A percentile compares a stretch with the other conserved stretches of the same genome.
Conservation (phyloP, 2,329 filamentous ascomycete genomes). For the Penicillium sp. region DNA sequence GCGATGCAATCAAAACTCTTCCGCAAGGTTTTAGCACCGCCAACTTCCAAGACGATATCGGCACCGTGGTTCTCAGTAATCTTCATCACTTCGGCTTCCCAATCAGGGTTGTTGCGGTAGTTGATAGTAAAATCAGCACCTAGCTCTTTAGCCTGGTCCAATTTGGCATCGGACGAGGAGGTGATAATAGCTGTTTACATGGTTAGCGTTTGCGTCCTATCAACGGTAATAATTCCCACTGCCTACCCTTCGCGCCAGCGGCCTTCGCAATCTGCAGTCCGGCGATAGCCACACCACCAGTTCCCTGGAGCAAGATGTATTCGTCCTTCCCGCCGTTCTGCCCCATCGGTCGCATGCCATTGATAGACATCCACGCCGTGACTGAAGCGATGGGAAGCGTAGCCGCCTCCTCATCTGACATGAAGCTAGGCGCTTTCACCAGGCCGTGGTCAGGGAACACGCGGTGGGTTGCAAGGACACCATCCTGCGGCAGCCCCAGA, state of each 20-base stretch:
- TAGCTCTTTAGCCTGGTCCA: slow-evolving; percentile 44
- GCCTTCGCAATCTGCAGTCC: slow-evolving; percentile 44
- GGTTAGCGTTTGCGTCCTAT: neutral
- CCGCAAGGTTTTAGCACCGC: slow-evolving; percentile 44
- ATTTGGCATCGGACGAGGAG: slow-evolving; percentile 45
- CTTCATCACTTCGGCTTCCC: slow-evolving; percentile 39
- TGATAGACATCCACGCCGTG: slow-evolving; percentile 45
- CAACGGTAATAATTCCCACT: neutral
- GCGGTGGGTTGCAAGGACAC: slow-evolving; percentile 38
- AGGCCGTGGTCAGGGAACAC: slow-evolving; percentile 35
- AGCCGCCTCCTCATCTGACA: slow-evolving; percentile 34
- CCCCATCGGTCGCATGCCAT: slow-evolving; percentile 35
- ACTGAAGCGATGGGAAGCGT: slow-evolving; percentile 42
- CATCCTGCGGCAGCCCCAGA: slow-evolving; percentile 52
- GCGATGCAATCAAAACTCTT: slow-evolving; percentile 42
- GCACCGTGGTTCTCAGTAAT: slow-evolving; percentile 41
- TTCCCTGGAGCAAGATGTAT: slow-evolving; percentile 49
- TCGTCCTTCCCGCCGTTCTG: slow-evolving; percentile 41
- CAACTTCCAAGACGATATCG: slow-evolving; percentile 46
- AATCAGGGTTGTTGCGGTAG: slow-evolving; percentile 41
- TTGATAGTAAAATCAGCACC: slow-evolving; percentile 45
- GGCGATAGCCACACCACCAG: slow-evolving; percentile 41
- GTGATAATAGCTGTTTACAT: slow-evolving; percentile 42
- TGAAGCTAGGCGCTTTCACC: slow-evolving; percentile 34
- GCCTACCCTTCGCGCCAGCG: slow-evolving; percentile 35